phyloP scores from a whole-genome alignment of 257 asterid genomes.

The Cordia subcordata region DNA sequence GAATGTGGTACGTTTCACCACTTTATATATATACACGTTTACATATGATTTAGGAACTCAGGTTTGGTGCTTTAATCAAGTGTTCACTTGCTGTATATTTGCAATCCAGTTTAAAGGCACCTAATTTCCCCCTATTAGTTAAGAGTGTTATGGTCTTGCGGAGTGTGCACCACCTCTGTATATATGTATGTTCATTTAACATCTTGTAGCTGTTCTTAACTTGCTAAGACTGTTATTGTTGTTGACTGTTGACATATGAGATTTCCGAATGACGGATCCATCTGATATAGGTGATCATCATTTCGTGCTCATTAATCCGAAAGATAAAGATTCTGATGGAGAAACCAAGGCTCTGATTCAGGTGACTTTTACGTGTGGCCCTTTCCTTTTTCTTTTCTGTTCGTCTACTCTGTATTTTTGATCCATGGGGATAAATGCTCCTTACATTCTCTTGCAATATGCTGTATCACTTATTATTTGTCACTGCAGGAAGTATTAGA shows the following conservation, averaged over 20 bases:
- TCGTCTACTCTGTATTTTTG: neutral
- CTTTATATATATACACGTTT: neutral
- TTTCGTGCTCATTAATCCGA: conserved; percentile 76
- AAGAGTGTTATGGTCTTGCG: neutral
- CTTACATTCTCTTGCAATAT: neutral
- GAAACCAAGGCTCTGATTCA: conserved; percentile 52
- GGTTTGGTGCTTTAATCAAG: too few relatives aligned
- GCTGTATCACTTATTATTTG: neutral
- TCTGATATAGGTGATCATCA: conserved; percentile 38
- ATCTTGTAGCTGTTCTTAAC: neutral
- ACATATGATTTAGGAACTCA: neutral
- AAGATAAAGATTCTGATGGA: conserved; percentile 52
- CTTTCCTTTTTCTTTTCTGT: neutral
- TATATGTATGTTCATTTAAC: too few relatives aligned
- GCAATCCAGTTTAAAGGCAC: too few relatives aligned
- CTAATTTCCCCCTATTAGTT: neutral
- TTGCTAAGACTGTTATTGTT: neutral
- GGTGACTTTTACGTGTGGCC: conserved; percentile 34
- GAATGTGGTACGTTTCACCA: conserved; percentile 33
- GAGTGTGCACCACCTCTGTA: neutral
- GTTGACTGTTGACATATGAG: neutral
- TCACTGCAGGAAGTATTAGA: conserved; percentile 56
- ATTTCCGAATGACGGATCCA: conserved; percentile 1
- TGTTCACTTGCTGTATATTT: too few relatives aligned
- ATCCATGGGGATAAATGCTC: neutral